Percentiles rank a stretch among this genome's conserved stretches.
These are phyloP conservation scores for Hyphodiscus sp. DNA, from an alignment of 2,329 filamentous ascomycete species.

Conservation along the genomic window DNA sequence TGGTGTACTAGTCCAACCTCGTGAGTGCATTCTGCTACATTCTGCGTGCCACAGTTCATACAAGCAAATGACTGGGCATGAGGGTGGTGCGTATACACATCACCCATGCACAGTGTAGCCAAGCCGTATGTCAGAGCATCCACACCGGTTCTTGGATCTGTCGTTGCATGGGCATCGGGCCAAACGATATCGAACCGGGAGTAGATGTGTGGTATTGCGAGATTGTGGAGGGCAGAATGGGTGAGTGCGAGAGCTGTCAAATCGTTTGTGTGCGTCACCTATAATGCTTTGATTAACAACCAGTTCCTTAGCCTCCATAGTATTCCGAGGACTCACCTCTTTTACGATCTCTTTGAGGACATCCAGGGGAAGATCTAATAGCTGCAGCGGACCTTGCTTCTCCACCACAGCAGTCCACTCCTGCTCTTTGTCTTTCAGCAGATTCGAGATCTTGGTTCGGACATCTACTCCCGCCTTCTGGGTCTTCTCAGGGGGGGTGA, in stretches of 20 bases:
- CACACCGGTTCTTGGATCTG: slow-evolving; percentile 64
- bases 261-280: slow-evolving; percentile 79
- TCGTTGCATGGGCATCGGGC: slow-evolving; percentile 63
- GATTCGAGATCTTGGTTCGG: slow-evolving; percentile 32
- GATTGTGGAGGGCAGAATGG: slow-evolving; percentile 68
- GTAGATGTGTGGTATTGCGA: slow-evolving; percentile 75
- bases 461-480: slow-evolving; percentile 21
- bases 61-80: slow-evolving; percentile 22
- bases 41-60: slow-evolving; percentile 28
- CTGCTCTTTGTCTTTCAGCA: slow-evolving; percentile 54
- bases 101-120: slow-evolving; percentile 70
- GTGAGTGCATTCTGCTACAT: slow-evolving; percentile 23
- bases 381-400: slow-evolving; percentile 50
- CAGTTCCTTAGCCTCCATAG: neutral
- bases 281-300: neutral
- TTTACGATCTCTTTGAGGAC: slow-evolving; percentile 73
- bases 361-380: slow-evolving; percentile 73
- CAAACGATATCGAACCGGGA: slow-evolving; percentile 83
- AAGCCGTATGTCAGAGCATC: slow-evolving; percentile 79
- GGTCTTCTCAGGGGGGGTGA: slow-evolving; percentile 13
- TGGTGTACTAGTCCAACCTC: slow-evolving; percentile 9
- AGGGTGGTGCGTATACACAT: slow-evolving; percentile 41
- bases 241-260: slow-evolving; percentile 71
- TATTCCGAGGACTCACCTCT: slow-evolving; percentile 48
- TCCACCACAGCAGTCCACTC: slow-evolving; percentile 59